These are phyloP conservation scores for Ramaria sp. DNA, from an alignment of 768 basidiomycete genomes.

Conservation along the genomic window DNA sequence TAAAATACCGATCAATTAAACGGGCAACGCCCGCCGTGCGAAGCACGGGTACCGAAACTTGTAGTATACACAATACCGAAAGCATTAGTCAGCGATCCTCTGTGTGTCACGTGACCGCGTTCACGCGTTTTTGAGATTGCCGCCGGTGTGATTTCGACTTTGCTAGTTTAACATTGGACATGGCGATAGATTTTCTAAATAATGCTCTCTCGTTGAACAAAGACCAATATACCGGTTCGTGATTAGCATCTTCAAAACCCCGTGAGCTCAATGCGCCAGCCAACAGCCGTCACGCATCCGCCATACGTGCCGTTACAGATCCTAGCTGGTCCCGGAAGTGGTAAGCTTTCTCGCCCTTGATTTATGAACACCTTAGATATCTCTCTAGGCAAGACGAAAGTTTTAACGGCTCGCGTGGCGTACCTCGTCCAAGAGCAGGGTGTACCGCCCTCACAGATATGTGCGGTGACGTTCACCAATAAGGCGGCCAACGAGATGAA, in stretches of 20 bases:
- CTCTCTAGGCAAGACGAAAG: conserved; percentile 27
- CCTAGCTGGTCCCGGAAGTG: conserved; percentile 72
- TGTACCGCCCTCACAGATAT: conserved; percentile 48
- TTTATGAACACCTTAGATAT: neutral
- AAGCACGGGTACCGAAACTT: too few species aligned
- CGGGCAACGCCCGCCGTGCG: too few species aligned
- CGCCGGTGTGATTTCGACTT: neutral
- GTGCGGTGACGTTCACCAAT: conserved; percentile 83
- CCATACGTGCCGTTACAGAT: conserved; percentile 64
- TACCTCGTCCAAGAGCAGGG: conserved; percentile 46
- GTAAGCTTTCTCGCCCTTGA: conserved; percentile 15
- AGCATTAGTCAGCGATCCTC: too few species aligned
- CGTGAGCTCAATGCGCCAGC: neutral
- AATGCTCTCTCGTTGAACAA: neutral
- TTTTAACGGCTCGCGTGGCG: conserved; percentile 59
- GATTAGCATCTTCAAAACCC: neutral
- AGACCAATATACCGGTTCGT: neutral
- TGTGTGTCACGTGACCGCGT: neutral
- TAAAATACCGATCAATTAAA: too few species aligned
- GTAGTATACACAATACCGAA: too few species aligned
- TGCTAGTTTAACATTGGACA: neutral
- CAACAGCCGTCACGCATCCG: conserved; percentile 53
- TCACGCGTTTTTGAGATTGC: too few species aligned
- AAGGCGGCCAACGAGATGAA: conserved; percentile 87
- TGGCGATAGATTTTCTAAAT: neutral